These are phyloP conservation scores for Agapanthus africanus DNA, from an alignment of 106 monocot genomes.

Conservation along the genomic window DNA sequence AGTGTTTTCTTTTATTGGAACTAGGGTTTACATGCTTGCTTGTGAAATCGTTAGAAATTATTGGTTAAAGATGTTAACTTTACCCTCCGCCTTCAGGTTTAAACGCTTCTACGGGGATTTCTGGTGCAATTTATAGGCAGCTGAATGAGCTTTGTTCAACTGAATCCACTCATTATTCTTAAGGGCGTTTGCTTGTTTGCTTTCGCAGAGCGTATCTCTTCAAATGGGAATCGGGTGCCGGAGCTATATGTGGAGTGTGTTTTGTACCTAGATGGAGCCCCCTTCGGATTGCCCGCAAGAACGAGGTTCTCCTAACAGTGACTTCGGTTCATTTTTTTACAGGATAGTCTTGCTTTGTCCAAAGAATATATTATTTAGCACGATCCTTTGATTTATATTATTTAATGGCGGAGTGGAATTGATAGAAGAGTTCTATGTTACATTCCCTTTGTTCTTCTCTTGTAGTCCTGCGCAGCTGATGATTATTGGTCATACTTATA, in stretches of 20 bases:
- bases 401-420: not conserved
- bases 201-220: constrained; percentile 18
- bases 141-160: too few species aligned
- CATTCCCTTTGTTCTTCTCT: not conserved
- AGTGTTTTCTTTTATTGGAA: too few species aligned
- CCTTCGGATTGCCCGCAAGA: constrained; percentile 60
- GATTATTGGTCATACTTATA: not conserved
- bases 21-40: too few species aligned
- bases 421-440: not conserved
- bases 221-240: constrained; percentile 16
- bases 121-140: too few species aligned
- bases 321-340: too few species aligned
- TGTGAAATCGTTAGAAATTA: too few species aligned
- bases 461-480: not conserved
- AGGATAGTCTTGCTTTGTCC: too few species aligned
- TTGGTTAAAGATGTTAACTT: too few species aligned
- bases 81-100: too few species aligned
- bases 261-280: constrained; percentile 76
- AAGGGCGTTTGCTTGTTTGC: not conserved
- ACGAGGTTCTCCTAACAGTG: constrained; percentile 75
- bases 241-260: constrained; percentile 87
- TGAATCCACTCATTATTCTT: not conserved
- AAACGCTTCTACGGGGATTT: too few species aligned
- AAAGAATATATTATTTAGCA: not conserved
- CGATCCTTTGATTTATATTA: not conserved